Base-by-base conservation (phyloP, 352 stramenopile genomes). In the Pythium scleroteichum region DNA sequence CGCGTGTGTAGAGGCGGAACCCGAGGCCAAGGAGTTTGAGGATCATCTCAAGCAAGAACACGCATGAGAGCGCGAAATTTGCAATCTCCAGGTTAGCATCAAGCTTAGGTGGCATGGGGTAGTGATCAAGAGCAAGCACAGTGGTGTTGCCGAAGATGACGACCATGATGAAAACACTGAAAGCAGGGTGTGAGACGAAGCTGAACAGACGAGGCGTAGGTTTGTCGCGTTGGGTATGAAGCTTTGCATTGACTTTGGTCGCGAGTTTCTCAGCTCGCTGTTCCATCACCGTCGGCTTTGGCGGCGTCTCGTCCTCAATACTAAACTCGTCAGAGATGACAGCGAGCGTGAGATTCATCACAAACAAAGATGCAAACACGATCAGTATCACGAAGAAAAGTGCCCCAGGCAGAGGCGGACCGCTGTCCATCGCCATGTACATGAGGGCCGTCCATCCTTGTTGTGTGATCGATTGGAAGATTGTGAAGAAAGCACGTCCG, bases 381-480 rank as follows among this genome's bases (percentile, higher is more conserved):
- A 97, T 90, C 41, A 97, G 87, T 2, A 82, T 79, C 17, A 94
- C 82, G 47, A 97, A 97, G 66, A 90, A 97, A 17, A 94, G 32
- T 3, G 76, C 72, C 7, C 61, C 87, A 3, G 94, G 49, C 5
- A 86, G 32, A 49, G 10, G 79, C 75, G 2, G 75, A 62, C 9
- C 85, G 56, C 12, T 78, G 46, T 50, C 82, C 53, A 41, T 76
- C 76, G 20, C 73, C 69, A 79, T 76, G 53, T 89, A 87, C 77
- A 89, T 89, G 49, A 86, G 88, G 32, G 66, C 44, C 1, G 82
- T 95, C 95, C 95, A 98, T 0, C 95, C 95, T 76, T 98, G 94
- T 41, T 97, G 71, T 5, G 94, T 98, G 45, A 98, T 90, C 0
- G 85, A 75, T 66, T 98, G 93, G 61, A 98, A 97, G 40, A 98